Conservation (phyloP, 352 stramenopile species). For the Pythium folliculosum region DNA sequence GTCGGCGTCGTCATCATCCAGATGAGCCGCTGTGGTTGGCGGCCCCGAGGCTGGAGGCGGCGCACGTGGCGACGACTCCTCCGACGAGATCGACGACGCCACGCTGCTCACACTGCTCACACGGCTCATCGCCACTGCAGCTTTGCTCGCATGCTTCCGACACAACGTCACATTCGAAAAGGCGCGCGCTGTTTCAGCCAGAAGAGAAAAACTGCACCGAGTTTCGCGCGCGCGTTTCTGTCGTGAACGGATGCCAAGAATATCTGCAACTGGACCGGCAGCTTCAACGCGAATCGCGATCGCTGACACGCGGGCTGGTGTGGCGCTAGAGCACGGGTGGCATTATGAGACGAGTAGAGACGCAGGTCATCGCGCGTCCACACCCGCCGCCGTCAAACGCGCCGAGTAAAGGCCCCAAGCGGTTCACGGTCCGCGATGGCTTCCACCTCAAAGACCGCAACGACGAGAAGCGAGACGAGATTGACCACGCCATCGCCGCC, state of each 20-base stretch:
- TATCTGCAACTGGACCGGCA: too few relatives aligned
- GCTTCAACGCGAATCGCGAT: neutral
- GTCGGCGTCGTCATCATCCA: neutral
- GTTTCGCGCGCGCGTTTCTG: too few relatives aligned
- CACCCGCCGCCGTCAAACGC: slow-evolving; percentile 1
- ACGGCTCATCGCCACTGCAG: too few relatives aligned
- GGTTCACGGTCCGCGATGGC: slow-evolving; percentile 66
- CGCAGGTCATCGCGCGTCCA: neutral
- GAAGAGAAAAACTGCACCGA: too few relatives aligned
- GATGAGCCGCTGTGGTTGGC: neutral
- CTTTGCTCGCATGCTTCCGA: too few relatives aligned
- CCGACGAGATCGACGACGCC: slow-evolving; percentile 4
- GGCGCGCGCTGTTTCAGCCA: slow-evolving; percentile 1
- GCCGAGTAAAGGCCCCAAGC: slow-evolving; percentile 28
- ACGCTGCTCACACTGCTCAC: slow-evolving; percentile 15
- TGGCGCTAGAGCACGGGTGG: too few relatives aligned
- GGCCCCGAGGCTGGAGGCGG: neutral
- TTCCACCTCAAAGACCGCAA: slow-evolving; percentile 71
- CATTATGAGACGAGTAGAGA: neutral
- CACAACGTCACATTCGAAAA: neutral
- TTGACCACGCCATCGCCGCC: slow-evolving; percentile 42
- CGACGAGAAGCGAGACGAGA: slow-evolving; percentile 41
- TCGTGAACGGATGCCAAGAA: too few relatives aligned
- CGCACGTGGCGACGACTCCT: neutral
- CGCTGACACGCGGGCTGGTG: too few relatives aligned